Percentiles rank a stretch among this genome's conserved stretches.
phyloP scores from a whole-genome alignment of 495 filamentous ascomycete genomes.

The Antarctomyces pellizariae region DNA sequence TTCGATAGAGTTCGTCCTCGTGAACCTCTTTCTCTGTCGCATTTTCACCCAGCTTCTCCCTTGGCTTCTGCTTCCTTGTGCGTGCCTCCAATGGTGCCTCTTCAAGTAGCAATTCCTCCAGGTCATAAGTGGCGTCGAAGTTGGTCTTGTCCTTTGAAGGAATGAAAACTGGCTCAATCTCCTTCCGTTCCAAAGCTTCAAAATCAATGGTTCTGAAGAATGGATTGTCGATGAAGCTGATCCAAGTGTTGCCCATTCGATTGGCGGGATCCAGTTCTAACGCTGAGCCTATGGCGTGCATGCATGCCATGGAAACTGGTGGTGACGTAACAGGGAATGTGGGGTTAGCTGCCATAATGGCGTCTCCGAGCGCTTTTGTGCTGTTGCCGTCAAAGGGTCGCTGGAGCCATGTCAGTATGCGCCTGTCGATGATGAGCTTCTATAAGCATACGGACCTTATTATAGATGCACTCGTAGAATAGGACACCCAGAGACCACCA shows the following conservation, averaged over 20 bases:
- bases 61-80: constrained; percentile 76
- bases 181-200: constrained; percentile 60
- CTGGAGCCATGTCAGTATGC: constrained; percentile 18
- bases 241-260: constrained; percentile 61
- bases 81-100: constrained; percentile 88
- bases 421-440: neutral
- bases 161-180: constrained; percentile 74
- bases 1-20: constrained; percentile 78
- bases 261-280: constrained; percentile 58
- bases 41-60: constrained; percentile 76
- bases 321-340: constrained; percentile 78
- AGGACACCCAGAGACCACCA: constrained; percentile 97
- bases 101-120: constrained; percentile 84
- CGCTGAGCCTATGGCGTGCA: constrained; percentile 63
- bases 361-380: constrained; percentile 52
- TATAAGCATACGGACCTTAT: constrained; percentile 42
- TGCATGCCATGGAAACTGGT: constrained; percentile 61
- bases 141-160: constrained; percentile 96
- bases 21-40: constrained; percentile 88
- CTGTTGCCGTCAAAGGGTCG: constrained; percentile 79
- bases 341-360: constrained; percentile 63
- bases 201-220: constrained; percentile 86
- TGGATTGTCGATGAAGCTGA: constrained; percentile 60
- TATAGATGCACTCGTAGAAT: constrained; percentile 98
- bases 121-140: constrained; percentile 93